Base-by-base conservation (phyloP, 2,329 filamentous ascomycete species). In the Helotiales sp. region DNA sequence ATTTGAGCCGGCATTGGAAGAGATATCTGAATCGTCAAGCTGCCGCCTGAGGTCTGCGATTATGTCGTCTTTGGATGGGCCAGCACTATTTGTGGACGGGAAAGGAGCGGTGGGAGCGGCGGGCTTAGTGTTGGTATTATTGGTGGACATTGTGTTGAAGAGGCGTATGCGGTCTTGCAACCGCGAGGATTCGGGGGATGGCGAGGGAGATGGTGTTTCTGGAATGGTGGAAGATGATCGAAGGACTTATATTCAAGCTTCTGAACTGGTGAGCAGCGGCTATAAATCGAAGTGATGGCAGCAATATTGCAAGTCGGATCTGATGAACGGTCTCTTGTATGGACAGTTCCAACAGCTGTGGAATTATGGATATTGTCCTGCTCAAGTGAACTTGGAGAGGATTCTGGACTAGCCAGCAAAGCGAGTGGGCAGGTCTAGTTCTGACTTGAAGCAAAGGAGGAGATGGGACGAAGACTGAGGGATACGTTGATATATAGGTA, bases 11-110 rank as follows among this genome's bases (percentile, higher is more conserved):
- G 52, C 55, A 15, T 61, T 61, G 6, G 55, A 56, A 8, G 55
- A 61, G 42, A 61, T 52, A 31, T 61, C 59, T 13, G 59, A 61
- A 30, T 61, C 55, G 24, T 56, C 55, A 15, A 54, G 53, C 34
- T 51, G 52, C 7, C 50, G 30, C 9, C 55, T 38, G 4, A 58
- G 49, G 33, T 55, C 53, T 19, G 27, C 36, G 30, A 60, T 49
- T 22, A 47, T 55, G 6, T 42, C 25, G 19, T 56, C 50, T 54
- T 60, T 59, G 15, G 44, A 49, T 19, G 24, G 38, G 22, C 25
- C 29, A 25, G 34, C 27, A 17, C 27, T 24, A 25, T 13, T 52
- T 27, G 47, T 46, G 12, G 27, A 38, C 9, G 40, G 49, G 27
- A 31, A 52, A 3, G 47, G 29, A 17, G 22, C 25, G 1, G 47